Percentiles rank a stretch among this genome's conserved stretches.
Evolutionary conservation across 208 protist species (phyloP).

Genomic region (Acanthamoeba triangularis): DNA sequence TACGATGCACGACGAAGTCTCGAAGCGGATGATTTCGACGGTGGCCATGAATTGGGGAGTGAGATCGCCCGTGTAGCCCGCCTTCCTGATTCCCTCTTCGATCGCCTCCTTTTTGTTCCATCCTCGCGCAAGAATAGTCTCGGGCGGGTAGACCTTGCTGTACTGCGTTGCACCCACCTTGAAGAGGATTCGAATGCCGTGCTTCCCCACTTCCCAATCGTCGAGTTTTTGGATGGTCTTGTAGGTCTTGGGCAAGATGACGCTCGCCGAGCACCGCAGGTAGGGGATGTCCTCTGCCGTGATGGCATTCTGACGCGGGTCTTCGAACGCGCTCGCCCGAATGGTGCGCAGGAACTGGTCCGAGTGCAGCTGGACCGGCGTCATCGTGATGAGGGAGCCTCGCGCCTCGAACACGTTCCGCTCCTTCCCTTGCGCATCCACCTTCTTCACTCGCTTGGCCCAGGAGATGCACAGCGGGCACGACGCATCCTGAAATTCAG

Average conservation of each 20-base stretch:
- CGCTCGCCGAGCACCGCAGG: conserved; percentile 1
- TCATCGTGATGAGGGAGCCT: conserved; percentile 67
- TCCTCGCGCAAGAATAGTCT: conserved; percentile 30
- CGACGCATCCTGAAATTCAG: conserved; percentile 58
- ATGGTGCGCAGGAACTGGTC: conserved; percentile 65
- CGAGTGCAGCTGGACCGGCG: conserved; percentile 48
- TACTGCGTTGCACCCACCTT: conserved; percentile 19
- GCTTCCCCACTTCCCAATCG: conserved; percentile 51
- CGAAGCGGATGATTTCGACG: conserved; percentile 64
- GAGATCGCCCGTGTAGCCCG: conserved; percentile 54
- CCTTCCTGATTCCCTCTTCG: conserved; percentile 10
- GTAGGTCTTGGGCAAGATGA: conserved; percentile 51
- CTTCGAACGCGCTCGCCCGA: conserved; percentile 14
- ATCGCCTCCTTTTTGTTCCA: conserved; percentile 43
- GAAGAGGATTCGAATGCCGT: conserved; percentile 60
- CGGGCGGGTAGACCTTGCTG: conserved; percentile 47
- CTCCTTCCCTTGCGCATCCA: background rate
- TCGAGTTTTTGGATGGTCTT: conserved; percentile 57
- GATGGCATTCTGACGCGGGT: conserved; percentile 43
- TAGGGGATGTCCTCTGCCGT: conserved; percentile 63
- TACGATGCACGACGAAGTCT: conserved; percentile 62
- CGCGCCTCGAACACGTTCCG: conserved; percentile 47
- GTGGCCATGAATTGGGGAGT: conserved; percentile 35
- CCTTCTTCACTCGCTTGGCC: conserved; percentile 47
- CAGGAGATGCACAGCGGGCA: conserved; percentile 50